Conservation (phyloP, 352 stramenopile species). For the Phytophthora hybrid region DNA sequence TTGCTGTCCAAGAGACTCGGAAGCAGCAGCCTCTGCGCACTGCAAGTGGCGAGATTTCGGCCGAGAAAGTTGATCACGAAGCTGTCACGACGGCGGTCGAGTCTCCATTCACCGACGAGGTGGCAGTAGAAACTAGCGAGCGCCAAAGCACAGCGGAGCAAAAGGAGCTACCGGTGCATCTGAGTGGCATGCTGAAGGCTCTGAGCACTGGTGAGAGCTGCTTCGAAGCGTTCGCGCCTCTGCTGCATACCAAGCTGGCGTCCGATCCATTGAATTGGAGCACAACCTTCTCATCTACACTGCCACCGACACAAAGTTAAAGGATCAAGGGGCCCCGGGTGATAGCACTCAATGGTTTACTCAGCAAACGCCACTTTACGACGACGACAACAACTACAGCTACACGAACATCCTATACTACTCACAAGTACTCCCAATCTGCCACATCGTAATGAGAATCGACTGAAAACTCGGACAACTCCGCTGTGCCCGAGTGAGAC, state of each 20-base stretch:
- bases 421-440: neutral
- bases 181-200: constrained; percentile 29
- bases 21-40: constrained; percentile 21
- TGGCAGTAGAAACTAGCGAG: neutral
- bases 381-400: neutral
- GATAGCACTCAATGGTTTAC: too few relatives aligned
- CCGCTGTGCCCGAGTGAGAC: neutral
- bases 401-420: too few relatives aligned
- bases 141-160: constrained; percentile 12
- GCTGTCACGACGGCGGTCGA: neutral
- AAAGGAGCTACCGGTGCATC: neutral
- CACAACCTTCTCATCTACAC: constrained; percentile 12
- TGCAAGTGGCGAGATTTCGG: neutral
- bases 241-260: constrained; percentile 40
- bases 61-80: constrained; percentile 5
- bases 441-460: neutral
- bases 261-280: constrained; percentile 31
- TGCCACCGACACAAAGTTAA: neutral
- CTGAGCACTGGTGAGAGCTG: constrained; percentile 39
- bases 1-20: constrained; percentile 17
- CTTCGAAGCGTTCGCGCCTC: constrained; percentile 43
- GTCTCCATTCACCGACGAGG: neutral
- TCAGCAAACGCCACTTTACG: neutral
- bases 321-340: too few relatives aligned
- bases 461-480: neutral